Evolutionary conservation across 225 moss, liverwort and hornwort genomes (phyloP).

Genomic region (Anthoceros angustus): DNA sequence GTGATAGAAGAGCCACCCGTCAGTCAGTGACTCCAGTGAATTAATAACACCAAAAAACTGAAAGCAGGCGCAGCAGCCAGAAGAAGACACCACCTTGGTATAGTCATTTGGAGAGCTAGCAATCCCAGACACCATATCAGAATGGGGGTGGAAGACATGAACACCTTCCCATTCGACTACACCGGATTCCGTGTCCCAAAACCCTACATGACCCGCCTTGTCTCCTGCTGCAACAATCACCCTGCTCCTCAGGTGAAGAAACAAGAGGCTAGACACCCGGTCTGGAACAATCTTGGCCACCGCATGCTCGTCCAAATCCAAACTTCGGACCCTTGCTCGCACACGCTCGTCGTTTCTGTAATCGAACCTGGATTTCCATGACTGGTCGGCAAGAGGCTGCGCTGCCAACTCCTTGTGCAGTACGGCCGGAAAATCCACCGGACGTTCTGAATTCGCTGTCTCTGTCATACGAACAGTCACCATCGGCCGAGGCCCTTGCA

Average conservation of each 20-base stretch:
- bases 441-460: background rate
- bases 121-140: background rate
- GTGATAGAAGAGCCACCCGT: background rate
- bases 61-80: too few relatives aligned
- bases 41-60: too few relatives aligned
- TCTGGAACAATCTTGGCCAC: background rate
- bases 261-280: background rate
- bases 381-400: background rate
- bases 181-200: background rate
- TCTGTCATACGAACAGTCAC: background rate
- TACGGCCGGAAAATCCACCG: background rate
- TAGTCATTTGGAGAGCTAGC: background rate
- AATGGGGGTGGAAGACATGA: background rate
- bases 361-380: background rate
- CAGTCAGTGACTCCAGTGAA: background rate
- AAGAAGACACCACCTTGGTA: background rate
- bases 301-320: background rate
- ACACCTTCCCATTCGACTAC: background rate
- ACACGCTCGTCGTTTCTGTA: background rate
- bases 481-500: background rate
- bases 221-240: background rate
- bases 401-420: background rate
- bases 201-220: slow-evolving; percentile 3
- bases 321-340: background rate
- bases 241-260: background rate